A percentile compares a stretch with the other conserved stretches of the same genome.
Evolutionary conservation across 2,329 filamentous ascomycete genomes (phyloP).

Genomic region (Pseudogymnoascus sp.): DNA sequence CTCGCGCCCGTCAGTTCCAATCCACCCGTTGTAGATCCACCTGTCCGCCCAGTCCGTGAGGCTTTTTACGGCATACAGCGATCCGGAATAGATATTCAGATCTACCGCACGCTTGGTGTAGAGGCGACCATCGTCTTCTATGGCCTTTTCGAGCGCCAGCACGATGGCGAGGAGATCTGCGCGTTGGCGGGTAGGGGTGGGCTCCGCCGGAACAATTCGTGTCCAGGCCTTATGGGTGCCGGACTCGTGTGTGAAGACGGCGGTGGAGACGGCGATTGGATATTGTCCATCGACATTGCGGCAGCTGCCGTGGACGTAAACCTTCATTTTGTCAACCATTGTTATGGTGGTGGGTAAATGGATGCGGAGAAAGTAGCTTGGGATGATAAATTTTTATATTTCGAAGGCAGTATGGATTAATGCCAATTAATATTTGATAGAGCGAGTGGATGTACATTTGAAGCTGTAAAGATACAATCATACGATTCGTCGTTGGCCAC

Average conservation of each 20-base stretch:
- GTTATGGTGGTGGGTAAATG: not conserved
- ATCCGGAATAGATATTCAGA: not conserved
- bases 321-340: conserved; percentile 5
- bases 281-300: not conserved
- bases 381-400: not conserved
- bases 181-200: not conserved
- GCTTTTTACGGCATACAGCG: not conserved
- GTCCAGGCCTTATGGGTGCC: conserved; percentile 1
- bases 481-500: not conserved
- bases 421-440: not conserved
- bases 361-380: not conserved
- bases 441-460: not conserved
- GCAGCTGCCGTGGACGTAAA: not conserved
- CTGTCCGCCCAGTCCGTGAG: not conserved
- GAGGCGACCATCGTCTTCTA: not conserved
- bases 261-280: not conserved
- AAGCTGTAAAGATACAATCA: not conserved
- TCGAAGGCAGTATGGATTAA: not conserved
- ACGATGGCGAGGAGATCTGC: not conserved
- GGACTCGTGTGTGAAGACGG: not conserved
- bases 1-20: not conserved
- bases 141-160: not conserved
- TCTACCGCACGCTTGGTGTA: not conserved
- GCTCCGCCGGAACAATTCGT: not conserved
- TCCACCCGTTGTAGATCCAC: not conserved